These are phyloP conservation scores for Blastobotrys persicus DNA, from an alignment of 1,139 yeast genomes.

Conservation along the genomic window DNA sequence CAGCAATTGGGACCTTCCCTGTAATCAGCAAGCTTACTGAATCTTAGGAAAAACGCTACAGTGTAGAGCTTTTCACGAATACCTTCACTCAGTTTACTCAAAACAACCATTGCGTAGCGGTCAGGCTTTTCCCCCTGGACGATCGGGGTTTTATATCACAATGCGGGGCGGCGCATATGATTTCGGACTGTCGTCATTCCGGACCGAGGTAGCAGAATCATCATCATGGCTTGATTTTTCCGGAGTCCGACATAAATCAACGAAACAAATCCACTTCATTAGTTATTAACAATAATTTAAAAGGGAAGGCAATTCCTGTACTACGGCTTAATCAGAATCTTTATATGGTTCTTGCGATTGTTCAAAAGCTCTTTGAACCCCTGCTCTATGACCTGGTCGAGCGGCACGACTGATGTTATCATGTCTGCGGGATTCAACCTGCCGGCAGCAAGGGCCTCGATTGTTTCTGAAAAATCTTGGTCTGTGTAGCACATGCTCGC, in stretches of 20 bases:
- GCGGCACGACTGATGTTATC: slow-evolving; percentile 3
- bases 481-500: slow-evolving; percentile 8
- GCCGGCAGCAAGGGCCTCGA: slow-evolving; percentile 4
- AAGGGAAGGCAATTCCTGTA: no score
- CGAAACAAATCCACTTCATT: no score
- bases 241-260: no score
- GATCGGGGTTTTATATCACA: neutral
- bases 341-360: slow-evolving; percentile 1
- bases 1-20: no score
- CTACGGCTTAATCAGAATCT: neutral
- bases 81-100: neutral
- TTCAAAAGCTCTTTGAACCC: slow-evolving; percentile 4
- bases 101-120: neutral
- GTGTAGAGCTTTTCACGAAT: neutral
- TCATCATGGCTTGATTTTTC: no score
- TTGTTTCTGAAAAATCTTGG: slow-evolving; percentile 2
- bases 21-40: neutral
- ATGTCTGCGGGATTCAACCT: neutral
- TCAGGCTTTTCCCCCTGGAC: neutral
- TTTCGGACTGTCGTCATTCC: neutral
- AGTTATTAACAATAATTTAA: neutral
- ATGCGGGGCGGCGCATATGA: neutral
- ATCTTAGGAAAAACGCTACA: neutral
- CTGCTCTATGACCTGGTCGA: neutral
- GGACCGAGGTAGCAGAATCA: neutral